Percentiles rank a stretch among this genome's conserved stretches.
Evolutionary conservation across 768 basidiomycete species (phyloP).

Genomic region (Suillus subluteus): DNA sequence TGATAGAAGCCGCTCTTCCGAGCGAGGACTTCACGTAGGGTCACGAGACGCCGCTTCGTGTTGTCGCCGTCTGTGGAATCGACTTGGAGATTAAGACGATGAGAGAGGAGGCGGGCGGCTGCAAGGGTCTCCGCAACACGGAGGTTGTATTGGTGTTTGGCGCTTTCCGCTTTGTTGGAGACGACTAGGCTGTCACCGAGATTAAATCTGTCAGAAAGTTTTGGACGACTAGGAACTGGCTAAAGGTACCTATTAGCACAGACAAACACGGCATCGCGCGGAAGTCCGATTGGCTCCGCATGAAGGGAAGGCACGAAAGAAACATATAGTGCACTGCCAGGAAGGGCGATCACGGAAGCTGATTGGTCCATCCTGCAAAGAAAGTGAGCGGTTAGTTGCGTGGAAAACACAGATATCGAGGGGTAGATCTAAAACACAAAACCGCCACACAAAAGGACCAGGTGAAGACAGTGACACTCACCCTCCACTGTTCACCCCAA

Average conservation of each 20-base stretch:
- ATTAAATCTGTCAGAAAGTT: slow-evolving; percentile 49
- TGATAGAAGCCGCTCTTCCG: slow-evolving; percentile 5
- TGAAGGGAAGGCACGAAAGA: slow-evolving; percentile 77
- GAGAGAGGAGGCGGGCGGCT: slow-evolving; percentile 74
- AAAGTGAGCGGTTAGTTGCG: slow-evolving; percentile 15
- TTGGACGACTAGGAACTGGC: slow-evolving; percentile 63
- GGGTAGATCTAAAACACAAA: background rate
- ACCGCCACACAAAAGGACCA: background rate
- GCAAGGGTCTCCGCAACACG: slow-evolving; percentile 91
- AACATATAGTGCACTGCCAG: slow-evolving; percentile 76
- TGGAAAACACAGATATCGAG: background rate
- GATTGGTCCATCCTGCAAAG: slow-evolving; percentile 85
- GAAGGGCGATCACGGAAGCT: slow-evolving; percentile 77
- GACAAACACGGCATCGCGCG: slow-evolving; percentile 36
- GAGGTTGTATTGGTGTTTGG: slow-evolving; percentile 82
- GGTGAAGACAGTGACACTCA: slow-evolving; percentile 34
- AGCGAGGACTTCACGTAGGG: slow-evolving; percentile 5
- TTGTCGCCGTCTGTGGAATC: slow-evolving; percentile 30
- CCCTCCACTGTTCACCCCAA: slow-evolving; percentile 85
- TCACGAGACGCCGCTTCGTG: background rate
- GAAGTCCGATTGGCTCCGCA: slow-evolving; percentile 70
- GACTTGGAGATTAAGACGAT: slow-evolving; percentile 51
- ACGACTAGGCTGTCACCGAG: slow-evolving; percentile 52
- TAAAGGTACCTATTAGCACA: slow-evolving; percentile 27
- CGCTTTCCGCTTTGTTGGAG: slow-evolving; percentile 77